phyloP scores from a whole-genome alignment of 257 asterid species.

The Nyctanthes arbortristis region DNA sequence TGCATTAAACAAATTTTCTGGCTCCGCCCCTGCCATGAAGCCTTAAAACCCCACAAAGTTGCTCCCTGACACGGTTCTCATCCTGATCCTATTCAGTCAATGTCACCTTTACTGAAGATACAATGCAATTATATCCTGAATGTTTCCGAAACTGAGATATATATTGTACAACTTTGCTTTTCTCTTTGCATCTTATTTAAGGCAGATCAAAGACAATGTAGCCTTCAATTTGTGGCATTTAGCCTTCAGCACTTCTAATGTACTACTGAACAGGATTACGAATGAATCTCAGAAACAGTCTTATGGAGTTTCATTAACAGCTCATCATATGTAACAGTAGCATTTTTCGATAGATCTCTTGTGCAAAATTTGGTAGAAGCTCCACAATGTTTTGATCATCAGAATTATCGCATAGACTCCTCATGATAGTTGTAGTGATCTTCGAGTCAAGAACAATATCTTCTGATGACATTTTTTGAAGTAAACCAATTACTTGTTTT shows the following conservation, averaged over 20 bases:
- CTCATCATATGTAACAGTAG: conserved; percentile 40
- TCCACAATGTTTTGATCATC: conserved; percentile 43
- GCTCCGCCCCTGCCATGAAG: no score
- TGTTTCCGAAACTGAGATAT: neutral
- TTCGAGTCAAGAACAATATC: conserved; percentile 56
- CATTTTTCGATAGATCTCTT: conserved; percentile 29
- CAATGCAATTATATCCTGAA: neutral
- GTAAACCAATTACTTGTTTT: conserved; percentile 48
- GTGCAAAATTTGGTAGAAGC: conserved; percentile 51
- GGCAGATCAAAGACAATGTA: neutral
- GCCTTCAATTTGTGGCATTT: neutral
- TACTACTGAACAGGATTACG: conserved; percentile 22
- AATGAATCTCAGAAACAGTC: conserved; percentile 35
- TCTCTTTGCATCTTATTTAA: neutral
- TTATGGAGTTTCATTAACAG: conserved; percentile 42
- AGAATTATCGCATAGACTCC: conserved; percentile 48
- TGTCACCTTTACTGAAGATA: neutral
- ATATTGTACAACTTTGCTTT: neutral
- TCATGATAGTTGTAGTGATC: conserved; percentile 59
- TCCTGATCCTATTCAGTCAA: neutral
- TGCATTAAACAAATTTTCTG: no score
- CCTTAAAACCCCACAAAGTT: neutral
- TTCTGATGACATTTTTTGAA: conserved; percentile 51
- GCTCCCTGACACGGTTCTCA: neutral
- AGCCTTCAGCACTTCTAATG: conserved; percentile 2